Evolutionary conservation across 495 filamentous ascomycete species (phyloP).

Genomic region (Penicillium nucicola): DNA sequence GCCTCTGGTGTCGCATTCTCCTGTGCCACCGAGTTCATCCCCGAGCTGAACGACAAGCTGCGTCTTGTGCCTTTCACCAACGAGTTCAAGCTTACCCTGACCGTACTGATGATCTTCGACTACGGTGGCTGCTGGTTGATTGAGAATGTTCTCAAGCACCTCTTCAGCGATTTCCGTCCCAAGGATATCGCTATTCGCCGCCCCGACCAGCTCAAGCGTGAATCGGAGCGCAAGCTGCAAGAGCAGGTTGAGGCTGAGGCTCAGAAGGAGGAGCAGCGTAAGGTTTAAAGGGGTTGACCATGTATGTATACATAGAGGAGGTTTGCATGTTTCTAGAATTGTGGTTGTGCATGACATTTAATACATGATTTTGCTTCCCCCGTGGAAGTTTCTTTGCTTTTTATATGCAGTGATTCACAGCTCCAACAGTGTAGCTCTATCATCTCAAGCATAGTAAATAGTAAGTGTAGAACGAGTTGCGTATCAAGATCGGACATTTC

Average conservation of each 20-base stretch:
- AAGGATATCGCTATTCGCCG: conserved; percentile 90
- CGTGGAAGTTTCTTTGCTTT: too few species aligned
- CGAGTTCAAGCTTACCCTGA: conserved; percentile 89
- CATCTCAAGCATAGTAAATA: too few species aligned
- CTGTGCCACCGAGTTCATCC: conserved; percentile 93
- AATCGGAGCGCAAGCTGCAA: conserved; percentile 61
- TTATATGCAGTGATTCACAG: too few species aligned
- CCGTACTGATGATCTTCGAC: conserved; percentile 80
- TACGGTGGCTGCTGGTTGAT: conserved; percentile 85
- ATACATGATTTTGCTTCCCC: conserved; percentile 12
- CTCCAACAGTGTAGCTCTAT: too few species aligned
- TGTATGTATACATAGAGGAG: conserved; percentile 25
- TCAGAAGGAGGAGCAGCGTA: conserved; percentile 46
- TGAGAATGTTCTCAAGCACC: conserved; percentile 78
- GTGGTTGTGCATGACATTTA: conserved; percentile 12
- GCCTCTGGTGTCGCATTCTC: conserved; percentile 89
- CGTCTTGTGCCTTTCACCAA: conserved; percentile 86
- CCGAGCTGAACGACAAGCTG: conserved; percentile 92
- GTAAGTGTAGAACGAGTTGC: too few species aligned
- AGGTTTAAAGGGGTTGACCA: conserved; percentile 21
- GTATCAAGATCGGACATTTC: too few species aligned
- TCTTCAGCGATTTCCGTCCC: conserved; percentile 89
- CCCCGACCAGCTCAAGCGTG: conserved; percentile 80
- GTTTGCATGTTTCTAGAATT: conserved; percentile 16
- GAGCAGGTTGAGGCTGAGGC: conserved; percentile 57